Base-by-base conservation (phyloP, 768 basidiomycete genomes). In the Ramaria rubella region DNA sequence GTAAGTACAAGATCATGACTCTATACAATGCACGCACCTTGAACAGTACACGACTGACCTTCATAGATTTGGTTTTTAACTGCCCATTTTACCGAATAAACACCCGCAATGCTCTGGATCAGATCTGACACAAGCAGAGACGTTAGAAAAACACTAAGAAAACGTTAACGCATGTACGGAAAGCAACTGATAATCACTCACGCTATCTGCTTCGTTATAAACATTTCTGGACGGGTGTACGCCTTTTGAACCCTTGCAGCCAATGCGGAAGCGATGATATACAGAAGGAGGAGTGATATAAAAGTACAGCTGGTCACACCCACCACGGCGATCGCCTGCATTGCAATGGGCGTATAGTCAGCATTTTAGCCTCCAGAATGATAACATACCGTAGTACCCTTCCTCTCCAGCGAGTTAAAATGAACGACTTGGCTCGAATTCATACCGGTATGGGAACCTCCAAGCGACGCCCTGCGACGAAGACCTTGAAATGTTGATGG, bases 11-110 rank as follows among this genome's bases (percentile, higher is more conserved):
- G n/a, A n/a, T n/a, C n/a, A n/a, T n/a, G n/a, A n/a, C n/a, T n/a
- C n/a, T n/a, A n/a, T n/a, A n/a, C n/a, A n/a, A n/a, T n/a, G 33
- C 21, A n/a, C 30, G 29, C 11, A 57, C 56, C 56, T 52, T 57
- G 56, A 19, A 49, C 27, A 15, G 49, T 24, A 49, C 56, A 57
- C 17, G 34, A 19, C n/a, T 26, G 19, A 27, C 56, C 56, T 27
- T 57, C 56, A 34, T 52, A 34, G 27, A 57, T 36, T 17, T 36
- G 19, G 15, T 33, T 30, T 11, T 57, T 34, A 17, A 43, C 49
- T 6, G 56, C 56, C 56, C 56, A 57, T 19, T 38, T 46, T 15
- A 56, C 46, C 27, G 46, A 45, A 2, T 30, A 48, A n/a, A 56
- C 31, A 17, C 55, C 55, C n/a, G 55, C 29, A n/a, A 56, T 33